A percentile compares a stretch with the other conserved stretches of the same genome.
phyloP scores from a whole-genome alignment of 768 basidiomycete genomes.

The Sarcodon aspratus region DNA sequence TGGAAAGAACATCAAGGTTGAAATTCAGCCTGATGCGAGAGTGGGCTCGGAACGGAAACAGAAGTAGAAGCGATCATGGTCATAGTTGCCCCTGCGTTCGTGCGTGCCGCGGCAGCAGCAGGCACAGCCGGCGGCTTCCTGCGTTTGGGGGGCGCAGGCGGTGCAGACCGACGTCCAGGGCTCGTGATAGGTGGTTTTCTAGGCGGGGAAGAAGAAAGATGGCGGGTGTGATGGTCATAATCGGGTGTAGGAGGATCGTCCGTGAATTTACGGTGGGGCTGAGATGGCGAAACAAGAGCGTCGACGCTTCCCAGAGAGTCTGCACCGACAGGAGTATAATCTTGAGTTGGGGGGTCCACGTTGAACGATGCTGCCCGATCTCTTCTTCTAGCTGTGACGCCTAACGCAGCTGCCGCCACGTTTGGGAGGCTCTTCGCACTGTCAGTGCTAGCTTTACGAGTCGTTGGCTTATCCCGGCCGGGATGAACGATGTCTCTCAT shows the following conservation, averaged over 20 bases:
- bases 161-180: slow-evolving; percentile 31
- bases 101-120: slow-evolving; percentile 20
- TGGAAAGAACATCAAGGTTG: too few relatives aligned
- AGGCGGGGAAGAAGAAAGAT: slow-evolving; percentile 3
- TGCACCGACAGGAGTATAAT: slow-evolving; percentile 1
- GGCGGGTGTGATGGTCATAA: slow-evolving; percentile 3
- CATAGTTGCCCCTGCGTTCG: slow-evolving; percentile 42
- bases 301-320: not conserved
- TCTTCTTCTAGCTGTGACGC: slow-evolving; percentile 3
- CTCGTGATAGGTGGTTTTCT: not conserved
- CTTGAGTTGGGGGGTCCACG: slow-evolving; percentile 5
- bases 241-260: slow-evolving; percentile 5
- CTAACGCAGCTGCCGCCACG: slow-evolving; percentile 9
- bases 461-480: not conserved
- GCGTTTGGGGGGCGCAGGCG: slow-evolving; percentile 44
- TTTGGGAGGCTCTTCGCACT: slow-evolving; percentile 18
- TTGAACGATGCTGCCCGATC: slow-evolving; percentile 10
- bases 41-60: not conserved
- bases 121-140: slow-evolving; percentile 68
- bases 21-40: not conserved
- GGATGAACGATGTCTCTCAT: slow-evolving; percentile 16
- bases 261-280: not conserved
- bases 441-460: slow-evolving; percentile 15
- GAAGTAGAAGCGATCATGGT: slow-evolving; percentile 34
- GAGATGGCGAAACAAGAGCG: too few relatives aligned